A percentile compares a stretch with the other conserved stretches of the same genome.
Conservation (phyloP, 345 rosid species). For the Populus simonii region DNA sequence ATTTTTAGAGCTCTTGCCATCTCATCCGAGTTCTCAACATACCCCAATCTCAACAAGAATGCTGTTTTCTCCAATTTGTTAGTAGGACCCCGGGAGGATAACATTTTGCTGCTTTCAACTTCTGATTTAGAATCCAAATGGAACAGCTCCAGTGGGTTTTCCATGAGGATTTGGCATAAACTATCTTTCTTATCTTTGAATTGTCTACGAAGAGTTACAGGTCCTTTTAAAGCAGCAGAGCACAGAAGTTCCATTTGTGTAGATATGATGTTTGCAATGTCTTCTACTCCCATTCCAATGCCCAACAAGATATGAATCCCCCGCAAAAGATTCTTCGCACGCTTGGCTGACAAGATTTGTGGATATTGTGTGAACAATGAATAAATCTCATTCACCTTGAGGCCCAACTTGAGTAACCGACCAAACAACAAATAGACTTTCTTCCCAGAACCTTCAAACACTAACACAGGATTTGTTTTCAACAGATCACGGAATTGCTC, state of each 20-base stretch:
- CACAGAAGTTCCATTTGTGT: constrained; percentile 44
- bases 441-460: constrained; percentile 66
- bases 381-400: constrained; percentile 41
- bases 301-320: constrained; percentile 49
- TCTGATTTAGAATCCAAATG: constrained; percentile 43
- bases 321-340: constrained; percentile 41
- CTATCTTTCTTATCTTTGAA: constrained; percentile 40
- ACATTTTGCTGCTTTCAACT: constrained; percentile 24
- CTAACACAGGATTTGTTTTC: constrained; percentile 45
- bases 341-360: constrained; percentile 46
- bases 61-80: constrained; percentile 47
- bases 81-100: constrained; percentile 24
- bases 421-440: constrained; percentile 57
- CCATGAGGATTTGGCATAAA: constrained; percentile 45
- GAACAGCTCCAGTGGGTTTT: constrained; percentile 64
- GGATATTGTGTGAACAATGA: constrained; percentile 50
- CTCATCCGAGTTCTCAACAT: constrained; percentile 78
- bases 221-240: constrained; percentile 50
- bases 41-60: constrained; percentile 67
- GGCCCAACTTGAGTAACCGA: constrained; percentile 57
- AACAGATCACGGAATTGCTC: constrained; percentile 46
- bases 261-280: constrained; percentile 37
- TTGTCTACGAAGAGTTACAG: constrained; percentile 43
- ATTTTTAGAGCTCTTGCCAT: constrained; percentile 59
- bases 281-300: constrained; percentile 52